Evolutionary conservation across 2,329 filamentous ascomycete species (phyloP), one percentile per base, ranked within the genome.

Genomic region (Neofusicoccum cordaticola): DNA sequence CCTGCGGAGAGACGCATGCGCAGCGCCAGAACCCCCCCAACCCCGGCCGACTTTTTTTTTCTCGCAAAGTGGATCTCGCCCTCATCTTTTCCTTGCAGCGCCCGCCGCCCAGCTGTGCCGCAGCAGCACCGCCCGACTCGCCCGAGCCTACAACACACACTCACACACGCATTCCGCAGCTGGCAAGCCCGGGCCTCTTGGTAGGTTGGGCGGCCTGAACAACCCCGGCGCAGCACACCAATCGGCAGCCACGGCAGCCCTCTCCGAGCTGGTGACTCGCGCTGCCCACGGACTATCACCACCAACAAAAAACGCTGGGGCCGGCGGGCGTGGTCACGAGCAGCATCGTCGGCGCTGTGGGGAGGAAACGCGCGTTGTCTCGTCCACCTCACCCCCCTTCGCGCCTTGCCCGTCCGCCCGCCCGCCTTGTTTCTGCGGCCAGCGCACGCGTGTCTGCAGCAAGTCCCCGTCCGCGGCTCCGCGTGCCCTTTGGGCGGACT

Each of bases 11-110:
- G 15, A 15, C 31, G 22, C 56, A 60, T 22, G 41, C 39, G 42
- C 41, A 47, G n/a, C n/a, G 34, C 17, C 42, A 41, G 44, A 13
- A 57, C 53, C 34, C 19, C 22, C 9, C 15, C 22, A 15, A 19
- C 39, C 56, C 56, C 42, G 56, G 56, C 42, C 56, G 47, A 35
- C 22, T 47, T 47, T 47, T 47, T 56, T 47, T 47, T 47, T 47
- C 42, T 31, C 56, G 56, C 56, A 34, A 47, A 47, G 56, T 60
- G 42, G 41, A 60, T 60, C 56, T 47, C 11, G 39, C 41, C 53
- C 22, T 27, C 27, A 15, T 34, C 17, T 22, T 31, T 34, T 22
- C 37, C 37, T 12, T 39, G 7, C 7, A 39, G 12, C 35, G 22
- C 22, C 37, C 6, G 13, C 2, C 27, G 39, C 22, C 19, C 11